A percentile compares a stretch with the other conserved stretches of the same genome.
Conservation (phyloP, 1,284 basidiomycete genomes). For the Ustilago nuda region DNA sequence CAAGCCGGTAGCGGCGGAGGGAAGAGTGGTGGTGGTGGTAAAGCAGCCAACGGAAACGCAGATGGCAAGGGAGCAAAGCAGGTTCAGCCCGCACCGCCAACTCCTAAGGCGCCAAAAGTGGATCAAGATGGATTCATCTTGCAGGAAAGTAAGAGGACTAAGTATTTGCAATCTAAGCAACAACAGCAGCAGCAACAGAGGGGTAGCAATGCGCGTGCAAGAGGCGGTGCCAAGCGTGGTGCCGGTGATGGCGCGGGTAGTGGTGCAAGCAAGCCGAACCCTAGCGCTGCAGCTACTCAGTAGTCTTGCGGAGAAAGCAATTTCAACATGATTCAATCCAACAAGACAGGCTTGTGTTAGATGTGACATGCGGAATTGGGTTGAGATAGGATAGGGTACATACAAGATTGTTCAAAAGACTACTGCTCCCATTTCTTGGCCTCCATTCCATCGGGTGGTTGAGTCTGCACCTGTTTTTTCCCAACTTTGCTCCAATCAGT, state of each 20-base stretch:
- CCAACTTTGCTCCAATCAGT: conserved; percentile 68
- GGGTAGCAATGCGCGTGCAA: neutral
- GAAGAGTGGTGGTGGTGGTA: conserved; percentile 3
- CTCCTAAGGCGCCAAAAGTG: conserved; percentile 29
- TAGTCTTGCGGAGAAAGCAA: conserved; percentile 7
- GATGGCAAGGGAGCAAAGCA: conserved; percentile 12
- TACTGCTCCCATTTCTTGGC: conserved; percentile 51
- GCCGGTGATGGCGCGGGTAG: conserved; percentile 19
- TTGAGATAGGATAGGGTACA: neutral
- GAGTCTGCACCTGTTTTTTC: conserved; percentile 35
- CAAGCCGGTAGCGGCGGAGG: conserved; percentile 11
- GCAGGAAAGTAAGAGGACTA: conserved; percentile 48
- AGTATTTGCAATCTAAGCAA: conserved; percentile 47
- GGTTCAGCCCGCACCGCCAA: neutral
- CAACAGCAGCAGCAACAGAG: conserved; percentile 35
- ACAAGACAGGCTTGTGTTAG: neutral
- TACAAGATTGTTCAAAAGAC: too few species aligned
- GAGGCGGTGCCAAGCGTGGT: neutral
- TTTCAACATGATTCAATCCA: neutral
- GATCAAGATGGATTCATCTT: conserved; percentile 56
- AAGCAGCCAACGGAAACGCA: conserved; percentile 7
- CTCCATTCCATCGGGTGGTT: conserved; percentile 65
- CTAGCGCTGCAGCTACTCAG: conserved; percentile 3
- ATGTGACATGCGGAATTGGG: neutral
- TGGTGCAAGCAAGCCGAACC: conserved; percentile 7